These are phyloP conservation scores for Colletotrichum liaoningense DNA, from an alignment of 2,329 filamentous ascomycete species.

Conservation along the genomic window DNA sequence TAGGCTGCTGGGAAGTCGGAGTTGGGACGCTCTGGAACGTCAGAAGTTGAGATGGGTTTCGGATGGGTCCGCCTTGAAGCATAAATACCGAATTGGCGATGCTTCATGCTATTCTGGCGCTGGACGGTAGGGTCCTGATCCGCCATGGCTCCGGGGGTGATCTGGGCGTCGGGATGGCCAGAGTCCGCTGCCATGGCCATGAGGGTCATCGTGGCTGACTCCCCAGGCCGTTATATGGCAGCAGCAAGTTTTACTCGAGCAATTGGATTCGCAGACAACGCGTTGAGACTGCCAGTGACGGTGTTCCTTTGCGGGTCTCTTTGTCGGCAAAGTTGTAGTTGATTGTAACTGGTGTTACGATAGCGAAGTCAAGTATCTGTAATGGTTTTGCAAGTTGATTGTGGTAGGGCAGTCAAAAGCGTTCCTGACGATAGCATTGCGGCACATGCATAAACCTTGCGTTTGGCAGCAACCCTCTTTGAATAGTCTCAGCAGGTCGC, in stretches of 20 bases:
- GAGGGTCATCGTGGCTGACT: constrained; percentile 33
- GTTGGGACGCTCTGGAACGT: constrained; percentile 33
- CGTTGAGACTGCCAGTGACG: not conserved
- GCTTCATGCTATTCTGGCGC: constrained; percentile 32
- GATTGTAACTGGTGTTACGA: constrained; percentile 36
- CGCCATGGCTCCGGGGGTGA: constrained; percentile 14
- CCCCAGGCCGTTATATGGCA: constrained; percentile 34
- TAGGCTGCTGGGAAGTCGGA: constrained; percentile 36
- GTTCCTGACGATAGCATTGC: constrained; percentile 35
- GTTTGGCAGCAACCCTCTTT: constrained; percentile 27
- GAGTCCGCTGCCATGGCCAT: constrained; percentile 38
- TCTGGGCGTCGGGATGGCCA: constrained; percentile 25
- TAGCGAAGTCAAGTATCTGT: constrained; percentile 32
- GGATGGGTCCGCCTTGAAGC: constrained; percentile 34
- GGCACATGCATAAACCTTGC: constrained; percentile 36
- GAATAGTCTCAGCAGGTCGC: constrained; percentile 19
- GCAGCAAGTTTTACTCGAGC: constrained; percentile 11
- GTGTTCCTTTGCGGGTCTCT: constrained; percentile 15
- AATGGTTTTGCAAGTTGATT: constrained; percentile 23
- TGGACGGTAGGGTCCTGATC: constrained; percentile 31
- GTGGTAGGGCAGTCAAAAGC: constrained; percentile 24
- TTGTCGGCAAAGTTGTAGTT: constrained; percentile 34
- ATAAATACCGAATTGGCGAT: constrained; percentile 38
- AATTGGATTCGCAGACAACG: not conserved
- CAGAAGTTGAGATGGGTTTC: constrained; percentile 34